Evolutionary conservation across 805 yeast species (phyloP).

Genomic region (Ogataea neopini): DNA sequence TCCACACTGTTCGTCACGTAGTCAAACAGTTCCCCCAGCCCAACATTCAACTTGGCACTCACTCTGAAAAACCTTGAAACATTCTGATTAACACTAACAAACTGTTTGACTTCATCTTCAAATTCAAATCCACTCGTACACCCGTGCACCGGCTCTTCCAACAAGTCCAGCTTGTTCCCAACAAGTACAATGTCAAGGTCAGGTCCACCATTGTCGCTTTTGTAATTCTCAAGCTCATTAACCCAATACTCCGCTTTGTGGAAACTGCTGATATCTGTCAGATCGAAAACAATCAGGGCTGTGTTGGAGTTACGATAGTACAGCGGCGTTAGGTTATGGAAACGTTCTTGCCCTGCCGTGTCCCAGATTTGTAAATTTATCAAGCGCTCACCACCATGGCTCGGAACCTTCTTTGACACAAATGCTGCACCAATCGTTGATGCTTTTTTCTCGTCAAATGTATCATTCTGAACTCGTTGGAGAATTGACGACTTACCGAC

Average conservation of each 20-base stretch:
- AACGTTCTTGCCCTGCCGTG: conserved; percentile 94
- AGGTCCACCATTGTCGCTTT: conserved; percentile 22
- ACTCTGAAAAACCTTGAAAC: conserved; percentile 40
- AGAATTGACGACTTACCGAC: conserved; percentile 76
- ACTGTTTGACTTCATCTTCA: conserved; percentile 24
- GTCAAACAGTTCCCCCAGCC: conserved; percentile 49
- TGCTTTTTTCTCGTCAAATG: conserved; percentile 77
- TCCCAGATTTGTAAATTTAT: conserved; percentile 80
- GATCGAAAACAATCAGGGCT: conserved; percentile 87
- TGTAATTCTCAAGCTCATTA: conserved; percentile 58
- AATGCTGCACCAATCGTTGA: conserved; percentile 99
- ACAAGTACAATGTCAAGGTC: conserved; percentile 49
- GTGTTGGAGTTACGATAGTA: conserved; percentile 78
- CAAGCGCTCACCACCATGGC: conserved; percentile 28
- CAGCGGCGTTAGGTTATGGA: conserved; percentile 81
- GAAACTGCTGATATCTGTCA: conserved; percentile 56
- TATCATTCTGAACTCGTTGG: conserved; percentile 68
- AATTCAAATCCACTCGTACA: conserved; percentile 23
- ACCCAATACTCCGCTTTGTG: conserved; percentile 86
- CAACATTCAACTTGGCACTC: conserved; percentile 72
- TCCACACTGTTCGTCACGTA: conserved; percentile 32
- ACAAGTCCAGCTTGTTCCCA: conserved; percentile 82
- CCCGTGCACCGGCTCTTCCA: conserved; percentile 22
- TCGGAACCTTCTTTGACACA: conserved; percentile 72
- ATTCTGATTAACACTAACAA: conserved; percentile 24